A percentile compares a stretch with the other conserved stretches of the same genome.
Evolutionary conservation across 2,329 filamentous ascomycete genomes (phyloP).

Genomic region (Phoma sp.): DNA sequence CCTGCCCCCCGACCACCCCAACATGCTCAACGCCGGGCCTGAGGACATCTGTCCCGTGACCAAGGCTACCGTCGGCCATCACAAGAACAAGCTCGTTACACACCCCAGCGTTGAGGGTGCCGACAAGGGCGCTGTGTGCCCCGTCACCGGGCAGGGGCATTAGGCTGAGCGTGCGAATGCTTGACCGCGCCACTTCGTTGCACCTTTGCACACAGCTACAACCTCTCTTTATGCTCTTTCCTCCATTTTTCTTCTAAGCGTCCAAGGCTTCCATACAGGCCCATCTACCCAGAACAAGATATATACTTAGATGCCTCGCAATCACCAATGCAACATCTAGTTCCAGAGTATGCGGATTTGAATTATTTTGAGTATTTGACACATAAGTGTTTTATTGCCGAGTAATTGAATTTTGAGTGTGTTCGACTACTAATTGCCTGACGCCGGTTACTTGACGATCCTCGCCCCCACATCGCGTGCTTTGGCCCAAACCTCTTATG

Average conservation of each 20-base stretch:
- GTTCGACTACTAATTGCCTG: too few relatives aligned
- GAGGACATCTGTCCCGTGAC: slow-evolving; percentile 53
- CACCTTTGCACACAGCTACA: too few relatives aligned
- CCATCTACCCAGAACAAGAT: not conserved
- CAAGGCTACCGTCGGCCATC: slow-evolving; percentile 53
- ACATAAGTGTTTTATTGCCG: too few relatives aligned
- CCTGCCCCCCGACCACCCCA: slow-evolving; percentile 53
- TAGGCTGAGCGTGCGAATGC: not conserved
- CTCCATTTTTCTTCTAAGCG: not conserved
- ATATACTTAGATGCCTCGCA: too few relatives aligned
- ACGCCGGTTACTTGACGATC: not conserved
- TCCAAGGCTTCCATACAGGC: not conserved
- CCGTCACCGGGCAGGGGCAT: slow-evolving; percentile 49
- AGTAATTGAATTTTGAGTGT: too few relatives aligned
- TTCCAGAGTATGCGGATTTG: too few relatives aligned
- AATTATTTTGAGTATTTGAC: too few relatives aligned
- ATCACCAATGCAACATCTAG: too few relatives aligned
- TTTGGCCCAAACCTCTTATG: not conserved
- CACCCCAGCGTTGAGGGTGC: slow-evolving; percentile 51
- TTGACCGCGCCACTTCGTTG: not conserved
- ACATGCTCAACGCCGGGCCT: slow-evolving; percentile 46
- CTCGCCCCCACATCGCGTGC: slow-evolving; percentile 5
- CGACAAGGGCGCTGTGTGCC: slow-evolving; percentile 49
- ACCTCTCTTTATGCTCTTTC: too few relatives aligned
- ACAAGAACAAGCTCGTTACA: slow-evolving; percentile 50